Base-by-base conservation (phyloP, 1,284 basidiomycete species). In the Fomitopsis pinicola region DNA sequence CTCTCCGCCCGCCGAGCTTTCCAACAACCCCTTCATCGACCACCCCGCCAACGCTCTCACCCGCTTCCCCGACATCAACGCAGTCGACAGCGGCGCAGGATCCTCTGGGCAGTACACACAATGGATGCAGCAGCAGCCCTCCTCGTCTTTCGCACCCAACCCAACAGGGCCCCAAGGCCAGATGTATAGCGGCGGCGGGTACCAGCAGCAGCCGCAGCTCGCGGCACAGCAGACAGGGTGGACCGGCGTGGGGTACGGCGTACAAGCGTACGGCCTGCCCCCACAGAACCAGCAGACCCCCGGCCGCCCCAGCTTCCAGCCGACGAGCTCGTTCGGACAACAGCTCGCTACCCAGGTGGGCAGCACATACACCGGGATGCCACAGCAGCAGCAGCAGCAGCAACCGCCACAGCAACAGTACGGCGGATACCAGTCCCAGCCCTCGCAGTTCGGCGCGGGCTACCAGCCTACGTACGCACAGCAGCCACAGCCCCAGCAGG, bases 21-120 rank as follows among this genome's bases (percentile, higher is more conserved):
- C 75, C 12, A 77, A 77, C 55, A 77, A 77, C 61, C 75, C 75
- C 3, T 77, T 77, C 70, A 74, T 77, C 63, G 75, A 77, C 60
- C 72, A 73, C 63, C 64, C 73, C 17, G 46, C 74, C 8, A 73
- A 72, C 62, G 73, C 73, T 22, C 67, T 69, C 45, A 65, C 73
- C 4, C 73, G 75, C 48, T 77, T 64, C 61, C 75, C 75, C n/a
- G 70, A 72, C 62, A 72, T 77, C 60, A 65, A 67, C 33, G 57
- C 64, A 62, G 55, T 63, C 54, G 67, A 69, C 45, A 62, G 64
- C 61, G 58, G 61, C 58, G 38, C 65, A 12, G 55, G 56, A 50
- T 8, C 59, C 17, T 52, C 65, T 19, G 50, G 61, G 10, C 74
- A 72, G 58, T 75, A 69, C 64, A 71, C 73, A 2, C 62, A 69